A percentile compares a stretch with the other conserved stretches of the same genome.
Evolutionary conservation across 345 rosid genomes (phyloP).

Genomic region (Hibiscus trionum): DNA sequence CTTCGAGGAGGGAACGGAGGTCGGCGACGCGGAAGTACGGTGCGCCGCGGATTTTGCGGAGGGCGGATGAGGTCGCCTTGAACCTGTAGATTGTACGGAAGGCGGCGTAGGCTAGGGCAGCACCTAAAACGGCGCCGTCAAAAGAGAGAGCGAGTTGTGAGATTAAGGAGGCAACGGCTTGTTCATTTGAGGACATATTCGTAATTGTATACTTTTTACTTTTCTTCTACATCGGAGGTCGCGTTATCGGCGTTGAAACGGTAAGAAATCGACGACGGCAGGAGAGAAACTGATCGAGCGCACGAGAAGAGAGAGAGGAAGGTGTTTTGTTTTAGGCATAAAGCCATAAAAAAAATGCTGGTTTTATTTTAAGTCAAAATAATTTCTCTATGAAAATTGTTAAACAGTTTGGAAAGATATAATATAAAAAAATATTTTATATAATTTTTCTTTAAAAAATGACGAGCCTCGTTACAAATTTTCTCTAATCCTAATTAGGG

Average conservation of each 20-base stretch:
- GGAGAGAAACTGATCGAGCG: neutral
- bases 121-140: conserved; percentile 85
- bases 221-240: conserved; percentile 4
- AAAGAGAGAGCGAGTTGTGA: conserved; percentile 63
- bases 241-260: neutral
- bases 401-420: no score
- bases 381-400: no score
- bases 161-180: conserved; percentile 41
- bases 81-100: conserved; percentile 43
- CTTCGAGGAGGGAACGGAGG: conserved; percentile 48
- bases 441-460: no score
- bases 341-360: no score
- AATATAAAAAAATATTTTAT: no score
- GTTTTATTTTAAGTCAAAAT: no score
- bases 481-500: no score
- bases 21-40: conserved; percentile 50
- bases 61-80: conserved; percentile 44
- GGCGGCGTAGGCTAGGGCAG: conserved; percentile 57
- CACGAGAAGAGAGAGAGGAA: neutral
- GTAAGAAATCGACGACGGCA: neutral
- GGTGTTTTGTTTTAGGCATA: no score
- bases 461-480: no score
- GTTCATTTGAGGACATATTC: conserved; percentile 73
- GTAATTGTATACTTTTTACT: neutral
- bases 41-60: conserved; percentile 42